Evolutionary conservation across 2,329 filamentous ascomycete genomes (phyloP).

Genomic region (Ambrosiella cleistominuta): DNA sequence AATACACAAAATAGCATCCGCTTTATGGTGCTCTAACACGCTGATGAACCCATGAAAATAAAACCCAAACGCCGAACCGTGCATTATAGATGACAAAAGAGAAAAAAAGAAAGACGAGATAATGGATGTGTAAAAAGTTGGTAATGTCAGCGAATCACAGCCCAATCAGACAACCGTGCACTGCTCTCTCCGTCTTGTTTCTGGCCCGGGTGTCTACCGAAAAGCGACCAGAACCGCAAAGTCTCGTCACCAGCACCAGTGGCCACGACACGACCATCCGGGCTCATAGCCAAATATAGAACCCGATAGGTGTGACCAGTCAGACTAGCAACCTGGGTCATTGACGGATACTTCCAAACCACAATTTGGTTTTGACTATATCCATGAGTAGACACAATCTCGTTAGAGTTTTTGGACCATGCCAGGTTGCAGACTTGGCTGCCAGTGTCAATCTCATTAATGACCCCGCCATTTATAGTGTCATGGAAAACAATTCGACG

Average conservation of each 20-base stretch:
- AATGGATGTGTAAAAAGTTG: no score
- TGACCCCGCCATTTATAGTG: constrained; percentile 60
- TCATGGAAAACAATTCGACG: constrained; percentile 97
- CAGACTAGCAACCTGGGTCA: constrained; percentile 89
- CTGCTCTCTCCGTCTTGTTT: constrained; percentile 48
- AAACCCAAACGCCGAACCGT: background rate
- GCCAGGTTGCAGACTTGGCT: constrained; percentile 97
- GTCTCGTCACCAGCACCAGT: constrained; percentile 96
- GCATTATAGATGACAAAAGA: background rate
- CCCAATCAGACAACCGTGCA: constrained; percentile 57
- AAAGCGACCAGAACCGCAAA: constrained; percentile 89
- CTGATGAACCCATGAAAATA: background rate
- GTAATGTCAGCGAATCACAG: constrained; percentile 49
- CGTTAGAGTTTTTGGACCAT: constrained; percentile 95
- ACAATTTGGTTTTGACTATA: constrained; percentile 98
- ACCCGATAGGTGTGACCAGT: constrained; percentile 96
- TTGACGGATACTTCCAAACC: constrained; percentile 97
- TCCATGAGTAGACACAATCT: constrained; percentile 91
- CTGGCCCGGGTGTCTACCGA: constrained; percentile 61
- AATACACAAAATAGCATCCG: background rate
- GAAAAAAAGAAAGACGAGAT: background rate
- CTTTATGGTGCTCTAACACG: background rate
- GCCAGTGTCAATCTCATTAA: constrained; percentile 86
- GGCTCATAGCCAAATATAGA: constrained; percentile 91
- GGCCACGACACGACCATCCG: constrained; percentile 81